Evolutionary conservation across 148 eudicot species (phyloP).

Genomic region (Persicaria maculosa): DNA sequence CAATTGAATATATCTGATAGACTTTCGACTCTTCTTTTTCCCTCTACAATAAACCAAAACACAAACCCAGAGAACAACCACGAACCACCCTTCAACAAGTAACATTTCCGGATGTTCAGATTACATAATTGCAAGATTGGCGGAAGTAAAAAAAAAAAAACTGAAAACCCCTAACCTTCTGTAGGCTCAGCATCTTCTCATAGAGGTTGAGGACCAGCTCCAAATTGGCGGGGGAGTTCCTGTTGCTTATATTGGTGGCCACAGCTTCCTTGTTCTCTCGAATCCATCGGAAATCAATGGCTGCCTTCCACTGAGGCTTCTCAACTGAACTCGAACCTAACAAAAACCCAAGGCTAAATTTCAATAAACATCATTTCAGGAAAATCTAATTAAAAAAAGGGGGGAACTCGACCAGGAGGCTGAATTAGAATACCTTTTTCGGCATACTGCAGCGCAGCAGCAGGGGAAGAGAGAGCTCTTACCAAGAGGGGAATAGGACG

Average conservation of each 20-base stretch:
- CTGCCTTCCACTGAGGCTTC: conserved; percentile 83
- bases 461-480: conserved; percentile 33
- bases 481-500: conserved; percentile 24
- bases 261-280: conserved; percentile 63
- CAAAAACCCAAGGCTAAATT: not conserved
- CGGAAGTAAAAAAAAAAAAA: not conserved
- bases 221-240: conserved; percentile 72
- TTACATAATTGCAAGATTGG: too few relatives aligned
- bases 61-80: too few relatives aligned
- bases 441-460: conserved; percentile 15
- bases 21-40: not conserved
- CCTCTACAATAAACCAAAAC: too few relatives aligned
- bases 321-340: conserved; percentile 27
- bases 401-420: not conserved
- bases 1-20: too few relatives aligned
- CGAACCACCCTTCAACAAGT: too few relatives aligned
- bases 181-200: conserved; percentile 52
- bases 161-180: conserved; percentile 47
- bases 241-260: conserved; percentile 55
- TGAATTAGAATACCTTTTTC: conserved; percentile 28
- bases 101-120: too few relatives aligned
- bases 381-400: not conserved
- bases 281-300: conserved; percentile 92
- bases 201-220: conserved; percentile 74
- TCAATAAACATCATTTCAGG: not conserved